phyloP scores from a whole-genome alignment of 2,329 filamentous ascomycete species.

The Fusarium annulatum region DNA sequence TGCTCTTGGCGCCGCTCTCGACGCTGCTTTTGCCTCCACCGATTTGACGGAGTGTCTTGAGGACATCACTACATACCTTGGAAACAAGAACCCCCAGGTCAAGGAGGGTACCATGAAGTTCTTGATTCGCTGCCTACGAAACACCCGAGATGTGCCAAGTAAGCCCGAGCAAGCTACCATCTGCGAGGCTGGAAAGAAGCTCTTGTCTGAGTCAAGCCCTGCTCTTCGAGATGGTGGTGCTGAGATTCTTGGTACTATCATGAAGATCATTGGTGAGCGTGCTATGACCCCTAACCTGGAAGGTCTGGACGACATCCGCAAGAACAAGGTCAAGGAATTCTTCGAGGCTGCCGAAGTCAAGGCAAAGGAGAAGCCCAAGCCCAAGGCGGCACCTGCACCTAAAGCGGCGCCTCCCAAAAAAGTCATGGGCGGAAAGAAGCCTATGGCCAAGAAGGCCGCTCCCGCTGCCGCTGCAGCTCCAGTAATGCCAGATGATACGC shows the following conservation, averaged over 20 bases:
- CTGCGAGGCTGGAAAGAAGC: constrained; percentile 88
- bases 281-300: constrained; percentile 94
- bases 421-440: constrained; percentile 56
- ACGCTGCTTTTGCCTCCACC: constrained; percentile 74
- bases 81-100: constrained; percentile 96
- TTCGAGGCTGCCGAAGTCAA: constrained; percentile 70
- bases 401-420: constrained; percentile 64
- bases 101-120: constrained; percentile 97
- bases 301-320: constrained; percentile 93
- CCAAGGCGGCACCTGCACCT: constrained; percentile 69
- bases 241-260: constrained; percentile 90
- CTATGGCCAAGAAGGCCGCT: constrained; percentile 58
- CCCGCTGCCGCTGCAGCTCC: constrained; percentile 49
- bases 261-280: constrained; percentile 98
- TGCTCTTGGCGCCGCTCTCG: constrained; percentile 85
- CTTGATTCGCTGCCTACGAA: constrained; percentile 86
- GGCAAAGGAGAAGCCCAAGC: constrained; percentile 79
- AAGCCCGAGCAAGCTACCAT: constrained; percentile 87
- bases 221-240: constrained; percentile 88
- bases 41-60: constrained; percentile 87
- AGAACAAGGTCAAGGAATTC: constrained; percentile 95
- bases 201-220: constrained; percentile 89
- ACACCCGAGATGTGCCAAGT: constrained; percentile 83
- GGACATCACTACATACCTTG: constrained; percentile 84
- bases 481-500: constrained; percentile 59